Evolutionary conservation across 345 rosid species (phyloP), one percentile per base, ranked within the genome.

Genomic region (Corymbia maculata): DNA sequence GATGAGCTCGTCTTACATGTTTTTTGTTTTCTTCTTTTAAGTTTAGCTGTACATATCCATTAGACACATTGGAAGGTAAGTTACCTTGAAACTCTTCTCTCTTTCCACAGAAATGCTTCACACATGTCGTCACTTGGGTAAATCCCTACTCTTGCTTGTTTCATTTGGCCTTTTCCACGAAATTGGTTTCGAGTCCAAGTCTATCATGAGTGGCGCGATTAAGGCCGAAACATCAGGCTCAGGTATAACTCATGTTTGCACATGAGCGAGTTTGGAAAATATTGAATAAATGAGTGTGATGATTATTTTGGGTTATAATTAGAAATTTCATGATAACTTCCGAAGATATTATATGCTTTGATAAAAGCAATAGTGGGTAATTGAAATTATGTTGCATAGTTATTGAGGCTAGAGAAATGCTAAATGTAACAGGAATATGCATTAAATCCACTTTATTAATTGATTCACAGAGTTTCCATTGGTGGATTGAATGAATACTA

Each of bases 51-150:
- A 36, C 42, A 36, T 36, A 36, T 36, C 42, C 42, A 36, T 36
- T 36, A 36, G 42, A 36, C 42, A 36, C 42, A 36, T 36, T 4
- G 4, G 42, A 36, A 36, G 42, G 42, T 36, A 36, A 36, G 3
- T 36, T 36, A 36, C 42, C 42, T 36, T 36, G 42, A 36, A 36
- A 36, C 42, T 36, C 42, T 36, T 52, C 55, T 52, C 55, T 52
- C 55, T 52, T 6, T 52, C 55, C 55, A 2, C 55, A 16, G 0
- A 1, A 0, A 1, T 52, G 15, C 17, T 52, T 16, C 17, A 52
- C 55, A 6, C 17, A 16, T 52, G 55, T 52, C 17, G 21, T 52
- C 55, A 1, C 55, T 52, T 52, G 22, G 53, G 6, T 52, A 52
- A 0, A 52, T 52, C 19, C 6, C 19, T 52, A 14, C 53, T 52